phyloP scores from a whole-genome alignment of 805 yeast genomes.

The Komagataella populi region DNA sequence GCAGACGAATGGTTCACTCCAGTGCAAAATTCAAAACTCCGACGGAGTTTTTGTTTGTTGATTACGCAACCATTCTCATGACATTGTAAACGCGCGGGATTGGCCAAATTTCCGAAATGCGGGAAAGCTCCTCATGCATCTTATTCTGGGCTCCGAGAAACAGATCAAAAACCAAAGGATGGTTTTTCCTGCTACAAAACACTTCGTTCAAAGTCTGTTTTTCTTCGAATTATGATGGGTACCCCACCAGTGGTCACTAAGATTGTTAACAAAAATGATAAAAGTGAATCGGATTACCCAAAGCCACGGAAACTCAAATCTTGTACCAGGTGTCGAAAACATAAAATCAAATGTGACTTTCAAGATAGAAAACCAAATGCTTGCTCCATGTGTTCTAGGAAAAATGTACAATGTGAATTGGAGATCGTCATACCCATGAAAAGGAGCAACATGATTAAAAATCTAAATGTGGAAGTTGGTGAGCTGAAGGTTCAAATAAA shows the following conservation, averaged over 20 bases:
- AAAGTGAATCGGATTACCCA: constrained; percentile 10
- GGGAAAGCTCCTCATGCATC: neutral
- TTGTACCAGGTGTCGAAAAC: constrained; percentile 51
- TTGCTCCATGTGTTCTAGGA: constrained; percentile 42
- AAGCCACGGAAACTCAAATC: constrained; percentile 35
- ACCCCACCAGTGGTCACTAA: neutral
- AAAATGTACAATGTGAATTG: constrained; percentile 36
- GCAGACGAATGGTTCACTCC: neutral
- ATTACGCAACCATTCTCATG: neutral
- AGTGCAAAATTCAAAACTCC: neutral
- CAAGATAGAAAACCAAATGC: constrained; percentile 34
- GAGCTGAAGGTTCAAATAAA: constrained; percentile 9
- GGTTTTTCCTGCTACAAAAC: neutral
- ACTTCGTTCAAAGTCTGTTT: neutral
- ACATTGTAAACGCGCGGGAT: neutral
- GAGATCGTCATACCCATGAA: constrained; percentile 43
- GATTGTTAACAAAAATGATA: neutral
- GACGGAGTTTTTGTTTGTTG: neutral
- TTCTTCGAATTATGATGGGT: neutral
- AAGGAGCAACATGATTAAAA: constrained; percentile 25
- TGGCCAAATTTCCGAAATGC: neutral
- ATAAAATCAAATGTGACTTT: constrained; percentile 57
- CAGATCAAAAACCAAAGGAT: neutral
- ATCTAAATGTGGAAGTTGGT: constrained; percentile 17
- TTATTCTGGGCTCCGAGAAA: neutral